Percentiles rank a stretch among this genome's conserved stretches.
Evolutionary conservation across 2,329 filamentous ascomycete genomes (phyloP).

Genomic region (Podosphaera fusca): DNA sequence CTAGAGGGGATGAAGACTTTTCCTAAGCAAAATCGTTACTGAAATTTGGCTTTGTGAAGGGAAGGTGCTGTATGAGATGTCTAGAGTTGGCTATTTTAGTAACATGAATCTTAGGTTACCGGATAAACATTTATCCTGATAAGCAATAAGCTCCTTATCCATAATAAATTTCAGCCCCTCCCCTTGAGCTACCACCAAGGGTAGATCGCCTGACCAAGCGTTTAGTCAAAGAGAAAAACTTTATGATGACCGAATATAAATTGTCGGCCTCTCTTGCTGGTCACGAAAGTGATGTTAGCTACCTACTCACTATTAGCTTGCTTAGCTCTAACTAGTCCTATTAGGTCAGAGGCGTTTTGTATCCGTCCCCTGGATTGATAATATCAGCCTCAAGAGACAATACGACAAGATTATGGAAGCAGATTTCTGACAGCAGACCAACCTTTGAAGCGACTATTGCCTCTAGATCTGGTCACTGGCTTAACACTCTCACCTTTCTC

Average conservation of each 20-base stretch:
- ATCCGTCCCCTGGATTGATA: conserved; percentile 47
- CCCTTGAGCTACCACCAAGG: too few species aligned
- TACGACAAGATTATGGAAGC: conserved; percentile 71
- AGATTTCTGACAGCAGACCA: conserved; percentile 39
- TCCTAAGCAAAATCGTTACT: too few species aligned
- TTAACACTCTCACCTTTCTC: conserved; percentile 65
- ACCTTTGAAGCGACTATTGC: conserved; percentile 56
- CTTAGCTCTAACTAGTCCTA: background rate
- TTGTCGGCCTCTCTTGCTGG: conserved; percentile 73
- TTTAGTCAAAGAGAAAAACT: background rate
- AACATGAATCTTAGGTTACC: too few species aligned
- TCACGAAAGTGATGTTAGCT: conserved; percentile 68
- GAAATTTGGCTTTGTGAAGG: too few species aligned
- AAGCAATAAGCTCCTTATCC: too few species aligned
- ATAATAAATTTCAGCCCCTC: too few species aligned
- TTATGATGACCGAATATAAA: conserved; percentile 60
- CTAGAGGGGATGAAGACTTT: too few species aligned
- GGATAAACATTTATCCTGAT: too few species aligned
- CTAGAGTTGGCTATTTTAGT: too few species aligned
- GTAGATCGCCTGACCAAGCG: background rate
- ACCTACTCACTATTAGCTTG: conserved; percentile 17
- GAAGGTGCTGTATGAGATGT: too few species aligned
- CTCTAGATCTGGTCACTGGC: conserved; percentile 60
- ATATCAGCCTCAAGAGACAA: conserved; percentile 80
- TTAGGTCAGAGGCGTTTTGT: conserved; percentile 70